A percentile compares a stretch with the other conserved stretches of the same genome.
Conservation (phyloP, 2,329 filamentous ascomycete species). For the Arthrobotrys entomopaga region DNA sequence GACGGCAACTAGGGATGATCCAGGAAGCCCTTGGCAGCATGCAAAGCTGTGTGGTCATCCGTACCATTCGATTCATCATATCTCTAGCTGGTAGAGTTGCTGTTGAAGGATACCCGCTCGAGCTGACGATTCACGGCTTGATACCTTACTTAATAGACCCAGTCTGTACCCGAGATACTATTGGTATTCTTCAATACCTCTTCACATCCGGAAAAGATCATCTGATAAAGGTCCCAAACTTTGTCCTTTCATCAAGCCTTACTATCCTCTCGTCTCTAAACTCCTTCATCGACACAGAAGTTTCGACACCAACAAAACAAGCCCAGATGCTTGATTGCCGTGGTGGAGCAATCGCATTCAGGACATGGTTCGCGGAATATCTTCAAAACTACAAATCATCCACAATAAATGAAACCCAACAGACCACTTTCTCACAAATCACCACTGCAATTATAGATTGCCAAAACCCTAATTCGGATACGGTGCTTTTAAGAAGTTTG, state of each 20-base stretch:
- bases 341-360: slow-evolving; percentile 78
- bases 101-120: slow-evolving; percentile 81
- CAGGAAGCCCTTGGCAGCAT: slow-evolving; percentile 85
- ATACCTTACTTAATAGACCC: slow-evolving; percentile 81
- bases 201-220: slow-evolving; percentile 74
- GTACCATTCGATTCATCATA: slow-evolving; percentile 84
- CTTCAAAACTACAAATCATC: slow-evolving; percentile 72
- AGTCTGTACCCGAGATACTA: slow-evolving; percentile 88
- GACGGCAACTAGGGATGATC: slow-evolving; percentile 81
- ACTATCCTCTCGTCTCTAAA: slow-evolving; percentile 82
- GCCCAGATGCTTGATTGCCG: slow-evolving; percentile 81
- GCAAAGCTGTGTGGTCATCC: slow-evolving; percentile 84
- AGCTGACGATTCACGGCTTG: slow-evolving; percentile 87
- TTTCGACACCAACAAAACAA: slow-evolving; percentile 84
- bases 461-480: slow-evolving; percentile 42
- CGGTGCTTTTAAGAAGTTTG: slow-evolving; percentile 72
- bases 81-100: slow-evolving; percentile 78
- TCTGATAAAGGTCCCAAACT: slow-evolving; percentile 74
- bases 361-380: slow-evolving; percentile 79
- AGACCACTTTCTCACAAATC: slow-evolving; percentile 73
- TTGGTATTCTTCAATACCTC: slow-evolving; percentile 87
- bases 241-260: slow-evolving; percentile 81
- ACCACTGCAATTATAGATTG: slow-evolving; percentile 39
- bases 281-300: slow-evolving; percentile 77
- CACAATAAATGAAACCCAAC: slow-evolving; percentile 63